Conservation (phyloP, 1,284 basidiomycete species). For the Gomphus bonarii region DNA sequence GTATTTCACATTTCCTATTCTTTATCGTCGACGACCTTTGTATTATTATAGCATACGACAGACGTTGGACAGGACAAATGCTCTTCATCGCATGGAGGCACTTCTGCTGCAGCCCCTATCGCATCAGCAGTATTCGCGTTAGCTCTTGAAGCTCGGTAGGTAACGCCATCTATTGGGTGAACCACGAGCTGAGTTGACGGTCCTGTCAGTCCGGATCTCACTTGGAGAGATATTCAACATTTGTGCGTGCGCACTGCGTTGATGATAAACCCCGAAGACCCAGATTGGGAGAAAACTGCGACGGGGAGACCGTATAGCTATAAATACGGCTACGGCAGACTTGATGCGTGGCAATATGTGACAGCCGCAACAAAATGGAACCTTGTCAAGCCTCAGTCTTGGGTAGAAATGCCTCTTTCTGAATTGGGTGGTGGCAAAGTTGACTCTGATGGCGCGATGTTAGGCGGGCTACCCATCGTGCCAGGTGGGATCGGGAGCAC, state of each 20-base stretch:
- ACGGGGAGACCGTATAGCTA: constrained; percentile 83
- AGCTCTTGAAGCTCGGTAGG: constrained; percentile 74
- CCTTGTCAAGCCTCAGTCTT: constrained; percentile 90
- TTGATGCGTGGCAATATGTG: constrained; percentile 81
- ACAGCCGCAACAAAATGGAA: constrained; percentile 76
- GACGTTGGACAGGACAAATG: constrained; percentile 86
- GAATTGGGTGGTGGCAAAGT: constrained; percentile 57
- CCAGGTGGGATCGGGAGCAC: constrained; percentile 58
- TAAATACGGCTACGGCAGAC: constrained; percentile 92
- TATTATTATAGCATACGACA: constrained; percentile 76
- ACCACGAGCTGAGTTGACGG: background rate
- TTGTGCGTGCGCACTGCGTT: constrained; percentile 75
- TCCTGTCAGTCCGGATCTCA: constrained; percentile 69
- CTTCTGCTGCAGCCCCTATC: constrained; percentile 95
- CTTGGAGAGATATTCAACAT: constrained; percentile 96
- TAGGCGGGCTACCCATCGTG: constrained; percentile 60
- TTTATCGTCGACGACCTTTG: constrained; percentile 46
- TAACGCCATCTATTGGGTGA: background rate
- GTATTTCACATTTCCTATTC: constrained; percentile 23
- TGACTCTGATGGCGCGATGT: constrained; percentile 36
- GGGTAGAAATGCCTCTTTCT: constrained; percentile 71
- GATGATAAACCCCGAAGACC: constrained; percentile 80
- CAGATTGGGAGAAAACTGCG: constrained; percentile 88
- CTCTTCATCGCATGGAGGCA: constrained; percentile 83
- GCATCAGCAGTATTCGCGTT: constrained; percentile 88